Percentiles rank a stretch among this genome's conserved stretches.
Conservation (phyloP, 805 yeast genomes). For the Cyberlindnera mycetangii region DNA sequence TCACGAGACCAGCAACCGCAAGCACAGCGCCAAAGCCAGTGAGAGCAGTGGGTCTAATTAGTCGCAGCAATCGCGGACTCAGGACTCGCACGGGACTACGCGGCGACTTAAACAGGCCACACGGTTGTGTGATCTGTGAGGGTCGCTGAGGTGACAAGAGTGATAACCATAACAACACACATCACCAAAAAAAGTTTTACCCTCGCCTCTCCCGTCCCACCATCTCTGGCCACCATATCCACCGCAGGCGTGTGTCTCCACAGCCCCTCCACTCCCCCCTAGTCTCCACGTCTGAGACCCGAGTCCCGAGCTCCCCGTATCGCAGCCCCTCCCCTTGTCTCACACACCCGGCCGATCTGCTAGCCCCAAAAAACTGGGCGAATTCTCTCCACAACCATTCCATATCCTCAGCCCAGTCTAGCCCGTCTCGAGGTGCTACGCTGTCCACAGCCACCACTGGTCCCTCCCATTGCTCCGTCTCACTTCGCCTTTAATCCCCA, state of each 20-base stretch:
- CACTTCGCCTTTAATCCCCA: background rate
- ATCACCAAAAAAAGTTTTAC: background rate
- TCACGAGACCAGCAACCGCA: too few species aligned
- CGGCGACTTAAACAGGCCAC: background rate
- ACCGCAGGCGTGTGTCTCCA: too few species aligned
- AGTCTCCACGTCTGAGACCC: too few species aligned
- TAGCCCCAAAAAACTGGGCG: background rate
- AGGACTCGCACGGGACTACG: background rate
- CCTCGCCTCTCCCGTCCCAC: conserved; percentile 2
- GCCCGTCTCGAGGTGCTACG: too few species aligned
- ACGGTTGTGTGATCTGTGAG: background rate
- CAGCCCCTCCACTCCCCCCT: too few species aligned
- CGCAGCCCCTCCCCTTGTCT: background rate
- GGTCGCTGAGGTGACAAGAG: conserved; percentile 6
- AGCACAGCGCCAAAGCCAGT: too few species aligned
- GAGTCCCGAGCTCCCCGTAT: too few species aligned
- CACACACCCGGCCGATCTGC: background rate
- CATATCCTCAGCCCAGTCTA: too few species aligned
- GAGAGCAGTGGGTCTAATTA: background rate
- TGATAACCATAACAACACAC: conserved; percentile 7
- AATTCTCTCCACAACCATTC: background rate
- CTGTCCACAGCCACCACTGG: background rate
- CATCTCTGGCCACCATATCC: conserved; percentile 9
- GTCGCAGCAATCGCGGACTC: background rate
- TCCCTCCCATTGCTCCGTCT: too few species aligned